These are phyloP conservation scores for Corymbia citriodora DNA, from an alignment of 441 rosid genomes.

Conservation along the genomic window DNA sequence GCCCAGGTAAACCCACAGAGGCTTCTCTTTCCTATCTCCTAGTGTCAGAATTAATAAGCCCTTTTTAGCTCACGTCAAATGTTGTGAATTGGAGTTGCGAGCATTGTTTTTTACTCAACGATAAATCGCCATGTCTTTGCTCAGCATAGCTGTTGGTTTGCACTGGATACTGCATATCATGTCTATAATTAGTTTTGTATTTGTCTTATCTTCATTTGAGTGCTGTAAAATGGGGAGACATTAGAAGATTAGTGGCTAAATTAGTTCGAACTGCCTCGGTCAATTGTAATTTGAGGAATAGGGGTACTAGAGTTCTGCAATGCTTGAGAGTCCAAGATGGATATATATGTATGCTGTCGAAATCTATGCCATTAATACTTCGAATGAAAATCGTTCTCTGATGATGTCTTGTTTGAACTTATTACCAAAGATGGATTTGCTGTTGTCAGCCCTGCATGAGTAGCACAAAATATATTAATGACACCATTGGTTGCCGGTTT, in stretches of 20 bases:
- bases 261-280: not conserved
- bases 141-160: not conserved
- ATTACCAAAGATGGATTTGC: not conserved
- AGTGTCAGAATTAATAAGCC: not conserved
- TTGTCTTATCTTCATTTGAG: not conserved
- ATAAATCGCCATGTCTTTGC: not conserved
- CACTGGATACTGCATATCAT: not conserved
- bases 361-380: not conserved
- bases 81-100: not conserved
- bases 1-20: not conserved
- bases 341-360: not conserved
- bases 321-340: not conserved
- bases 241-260: not conserved
- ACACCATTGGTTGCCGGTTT: not conserved
- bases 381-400: not conserved
- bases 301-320: not conserved
- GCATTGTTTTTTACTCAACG: not conserved
- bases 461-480: not conserved
- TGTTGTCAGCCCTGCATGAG: not conserved
- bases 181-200: not conserved
- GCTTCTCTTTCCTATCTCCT: not conserved
- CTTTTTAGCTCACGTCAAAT: not conserved
- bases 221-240: not conserved
- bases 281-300: not conserved
- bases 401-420: not conserved